phyloP scores from a whole-genome alignment of 2,329 filamentous ascomycete species.

The Penicillium concentricum region DNA sequence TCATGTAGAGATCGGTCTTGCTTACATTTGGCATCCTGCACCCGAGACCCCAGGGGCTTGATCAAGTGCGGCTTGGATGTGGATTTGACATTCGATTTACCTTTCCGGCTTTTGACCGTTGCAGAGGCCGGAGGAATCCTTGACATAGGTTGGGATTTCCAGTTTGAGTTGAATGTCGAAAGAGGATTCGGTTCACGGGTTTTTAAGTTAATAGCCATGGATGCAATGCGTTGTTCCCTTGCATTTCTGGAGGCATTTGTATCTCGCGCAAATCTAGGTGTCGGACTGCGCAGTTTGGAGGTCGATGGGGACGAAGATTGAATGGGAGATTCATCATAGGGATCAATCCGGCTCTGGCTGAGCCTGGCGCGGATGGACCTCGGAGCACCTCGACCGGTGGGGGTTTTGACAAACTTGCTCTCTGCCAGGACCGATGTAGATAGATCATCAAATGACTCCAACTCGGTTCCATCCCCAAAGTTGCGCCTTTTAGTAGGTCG shows the following conservation, averaged over 20 bases:
- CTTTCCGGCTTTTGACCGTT: conserved; percentile 48
- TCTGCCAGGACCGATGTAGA: conserved; percentile 82
- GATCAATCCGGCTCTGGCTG: conserved; percentile 43
- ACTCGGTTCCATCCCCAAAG: conserved; percentile 89
- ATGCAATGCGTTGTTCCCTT: conserved; percentile 59
- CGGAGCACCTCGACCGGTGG: conserved; percentile 65
- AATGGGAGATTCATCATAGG: conserved; percentile 42
- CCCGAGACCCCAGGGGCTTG: conserved; percentile 70
- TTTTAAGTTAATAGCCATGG: conserved; percentile 36
- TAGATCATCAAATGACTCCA: conserved; percentile 91
- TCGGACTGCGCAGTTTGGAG: conserved; percentile 48
- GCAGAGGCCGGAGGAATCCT: conserved; percentile 52
- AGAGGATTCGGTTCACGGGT: conserved; percentile 47
- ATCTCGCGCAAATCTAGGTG: conserved; percentile 64
- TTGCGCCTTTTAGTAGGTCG: conserved; percentile 68
- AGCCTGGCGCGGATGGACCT: conserved; percentile 59
- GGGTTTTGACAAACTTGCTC: conserved; percentile 78
- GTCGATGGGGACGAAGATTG: conserved; percentile 59
- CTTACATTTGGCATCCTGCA: conserved; percentile 78
- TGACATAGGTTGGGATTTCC: conserved; percentile 56
- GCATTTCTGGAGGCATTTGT: conserved; percentile 66
- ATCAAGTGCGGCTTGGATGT: conserved; percentile 77
- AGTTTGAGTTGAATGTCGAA: conserved; percentile 56
- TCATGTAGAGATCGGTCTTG: conserved; percentile 18
- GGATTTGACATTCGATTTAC: conserved; percentile 33